Base-by-base conservation (phyloP, 2,329 filamentous ascomycete species). In the Graphilbum sp. region DNA sequence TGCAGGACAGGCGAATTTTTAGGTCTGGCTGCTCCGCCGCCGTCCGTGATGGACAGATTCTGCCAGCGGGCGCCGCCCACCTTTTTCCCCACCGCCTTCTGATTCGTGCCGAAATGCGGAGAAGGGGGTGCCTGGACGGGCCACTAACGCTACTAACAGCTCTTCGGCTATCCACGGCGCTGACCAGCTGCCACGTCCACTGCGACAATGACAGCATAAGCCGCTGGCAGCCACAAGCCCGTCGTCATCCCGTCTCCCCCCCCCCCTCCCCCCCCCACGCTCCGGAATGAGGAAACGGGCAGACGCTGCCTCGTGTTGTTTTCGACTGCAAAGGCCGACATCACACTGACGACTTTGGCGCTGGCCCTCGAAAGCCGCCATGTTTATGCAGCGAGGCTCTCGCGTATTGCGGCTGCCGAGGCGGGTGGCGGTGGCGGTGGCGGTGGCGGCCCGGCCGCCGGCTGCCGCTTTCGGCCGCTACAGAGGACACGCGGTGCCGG, bases 331-430 rank as follows among this genome's bases (percentile, higher is more conserved):
- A n/a, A n/a, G n/a, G n/a, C n/a, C n/a, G n/a, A n/a, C n/a, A n/a
- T n/a, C n/a, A n/a, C n/a, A n/a, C n/a, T n/a, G n/a, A n/a, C n/a
- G n/a, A n/a, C n/a, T n/a, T n/a, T n/a, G n/a, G n/a, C n/a, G n/a
- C n/a, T n/a, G n/a, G n/a, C n/a, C n/a, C n/a, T n/a, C n/a, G n/a
- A n/a, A n/a, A n/a, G n/a, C n/a, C n/a, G 37, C 33, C 24, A 77
- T 77, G 72, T 69, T 73, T 56, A 58, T 71, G 40, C 67, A 63
- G 47, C 57, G 64, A 45, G 59, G 64, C 50, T 64, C 67, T 32
- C 62, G 66, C 48, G 57, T 59, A 41, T 51, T 72, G 44, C 61
- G 61, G 49, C 53, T 46, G 51, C 57, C 47, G 50, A 53, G 23
- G 32, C 37, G 31, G n/a, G 35, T 27, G 27, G 37, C 17, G 19